Percentiles rank a stretch among this genome's conserved stretches.
phyloP scores from a whole-genome alignment of 1,284 basidiomycete genomes.

The Schizophyllum amplum region DNA sequence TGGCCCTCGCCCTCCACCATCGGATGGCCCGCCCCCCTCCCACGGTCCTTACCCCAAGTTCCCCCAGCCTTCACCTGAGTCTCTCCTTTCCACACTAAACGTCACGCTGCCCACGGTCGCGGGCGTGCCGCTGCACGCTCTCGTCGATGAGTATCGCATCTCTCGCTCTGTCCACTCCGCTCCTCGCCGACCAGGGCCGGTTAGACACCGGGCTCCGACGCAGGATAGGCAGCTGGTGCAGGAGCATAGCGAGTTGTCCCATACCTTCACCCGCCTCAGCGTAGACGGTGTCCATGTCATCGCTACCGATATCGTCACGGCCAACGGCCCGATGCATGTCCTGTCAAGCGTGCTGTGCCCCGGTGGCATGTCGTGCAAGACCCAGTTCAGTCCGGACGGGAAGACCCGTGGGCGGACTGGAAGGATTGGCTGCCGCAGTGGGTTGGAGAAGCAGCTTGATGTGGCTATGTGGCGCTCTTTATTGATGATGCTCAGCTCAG shows the following conservation, averaged over 20 bases:
- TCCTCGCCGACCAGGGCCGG: not conserved
- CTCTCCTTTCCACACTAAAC: not conserved
- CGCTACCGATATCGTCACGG: constrained; percentile 44
- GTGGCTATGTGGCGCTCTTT: not conserved
- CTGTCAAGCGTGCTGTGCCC: constrained; percentile 43
- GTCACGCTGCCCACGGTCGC: not conserved
- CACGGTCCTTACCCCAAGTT: not conserved
- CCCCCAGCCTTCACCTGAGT: not conserved
- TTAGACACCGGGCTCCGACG: not conserved
- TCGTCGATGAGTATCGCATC: not conserved
- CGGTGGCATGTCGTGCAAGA: constrained; percentile 24
- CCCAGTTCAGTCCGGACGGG: constrained; percentile 13
- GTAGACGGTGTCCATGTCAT: constrained; percentile 44
- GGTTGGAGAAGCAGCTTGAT: constrained; percentile 15
- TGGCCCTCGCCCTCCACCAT: not conserved
- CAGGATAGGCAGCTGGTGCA: not conserved
- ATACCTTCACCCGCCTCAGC: constrained; percentile 37
- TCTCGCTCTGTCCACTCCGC: too few relatives aligned
- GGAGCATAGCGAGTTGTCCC: constrained; percentile 21
- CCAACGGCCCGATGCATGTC: constrained; percentile 60
- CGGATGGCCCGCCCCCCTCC: too few relatives aligned
- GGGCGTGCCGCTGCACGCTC: not conserved
- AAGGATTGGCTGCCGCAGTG: constrained; percentile 36
- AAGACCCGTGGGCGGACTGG: constrained; percentile 49
- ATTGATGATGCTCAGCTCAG: too few relatives aligned